Base-by-base conservation (phyloP, 345 rosid species). In the Kandelia obovata region DNA sequence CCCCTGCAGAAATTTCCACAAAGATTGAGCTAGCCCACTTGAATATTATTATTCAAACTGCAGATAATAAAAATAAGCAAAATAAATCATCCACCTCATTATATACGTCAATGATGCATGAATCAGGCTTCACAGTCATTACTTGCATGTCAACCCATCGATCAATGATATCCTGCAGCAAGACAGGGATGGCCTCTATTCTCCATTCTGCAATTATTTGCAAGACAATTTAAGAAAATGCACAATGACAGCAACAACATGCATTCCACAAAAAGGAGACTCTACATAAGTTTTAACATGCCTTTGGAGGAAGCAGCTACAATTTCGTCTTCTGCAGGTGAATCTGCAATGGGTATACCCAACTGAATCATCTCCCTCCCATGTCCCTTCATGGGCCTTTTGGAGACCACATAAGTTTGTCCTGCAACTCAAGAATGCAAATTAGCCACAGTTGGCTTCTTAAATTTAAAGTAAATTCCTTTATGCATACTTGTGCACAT, bases 301-400 rank as follows among this genome's bases (percentile, higher is more conserved):
- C 93, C 96, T 90, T 83, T 92, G 35, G 80, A 79, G 64, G 73
- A 78, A 63, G 80, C 89, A 2, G 73, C 64, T 11, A 74, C 58
- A 72, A 35, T 82, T 47, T 90, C 96, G 71, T 83, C 93, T 75
- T 92, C 98, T 20, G 82, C 79, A 46, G 92, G 92, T 61, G 77
- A 77, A 76, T 95, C 96, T 5, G 79, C 90, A 58, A 92, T 85
- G 30, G 96, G 94, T 37, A 86, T 78, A 64, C 99, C 99, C 34
- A 95, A 71, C 51, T 95, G 99, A 78, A 95, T 92, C 85, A 82
- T 86, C 91, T 92, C 99, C 55, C 98, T 87, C 49, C 99, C 99
- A 71, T 79, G 99, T 73, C 98, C 99, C 75, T 80, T 90, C 77
- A 77, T 84, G 46, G 98, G 99, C 71, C 92, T 82, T 81, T 86